Percentiles rank a stretch among this genome's conserved stretches.
These are phyloP conservation scores for Saccharomyces hybrid DNA, from an alignment of 1,139 yeast species.

Conservation along the genomic window DNA sequence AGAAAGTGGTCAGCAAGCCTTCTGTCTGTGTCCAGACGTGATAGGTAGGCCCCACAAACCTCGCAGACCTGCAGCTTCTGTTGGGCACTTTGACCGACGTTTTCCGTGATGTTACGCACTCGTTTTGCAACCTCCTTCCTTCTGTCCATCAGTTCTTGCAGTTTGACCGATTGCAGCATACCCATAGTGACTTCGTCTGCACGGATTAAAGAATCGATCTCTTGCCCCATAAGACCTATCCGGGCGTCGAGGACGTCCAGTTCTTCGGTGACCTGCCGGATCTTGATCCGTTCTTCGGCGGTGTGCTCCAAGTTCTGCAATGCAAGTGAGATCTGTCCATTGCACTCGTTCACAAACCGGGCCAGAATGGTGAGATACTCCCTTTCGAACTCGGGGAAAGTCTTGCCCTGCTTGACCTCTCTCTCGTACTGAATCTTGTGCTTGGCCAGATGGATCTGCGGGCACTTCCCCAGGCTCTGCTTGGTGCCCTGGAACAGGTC, in stretches of 20 bases:
- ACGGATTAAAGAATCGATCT: constrained; percentile 50
- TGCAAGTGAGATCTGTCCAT: constrained; percentile 58
- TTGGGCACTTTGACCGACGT: constrained; percentile 78
- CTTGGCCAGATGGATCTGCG: constrained; percentile 67
- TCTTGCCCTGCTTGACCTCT: constrained; percentile 48
- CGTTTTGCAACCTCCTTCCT: constrained; percentile 45
- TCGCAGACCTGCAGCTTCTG: constrained; percentile 89
- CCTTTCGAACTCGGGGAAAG: constrained; percentile 60
- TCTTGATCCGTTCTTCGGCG: constrained; percentile 64
- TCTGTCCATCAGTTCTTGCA: constrained; percentile 40
- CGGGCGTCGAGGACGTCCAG: constrained; percentile 60
- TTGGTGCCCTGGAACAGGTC: constrained; percentile 79
- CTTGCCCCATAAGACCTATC: constrained; percentile 65
- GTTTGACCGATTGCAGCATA: constrained; percentile 37
- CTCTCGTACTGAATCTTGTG: constrained; percentile 64
- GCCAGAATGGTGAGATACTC: constrained; percentile 45
- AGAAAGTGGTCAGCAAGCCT: constrained; percentile 86
- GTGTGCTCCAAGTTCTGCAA: constrained; percentile 66
- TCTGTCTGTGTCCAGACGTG: constrained; percentile 81
- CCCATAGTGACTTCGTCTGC: constrained; percentile 49
- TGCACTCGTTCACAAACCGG: constrained; percentile 54
- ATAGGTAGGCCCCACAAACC: constrained; percentile 84
- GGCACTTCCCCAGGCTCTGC: constrained; percentile 77
- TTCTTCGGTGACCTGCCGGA: constrained; percentile 55
- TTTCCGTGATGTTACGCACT: constrained; percentile 59